These are phyloP conservation scores for Sarcocystis neurona DNA, from an alignment of 169 alveolate genomes.

Conservation along the genomic window DNA sequence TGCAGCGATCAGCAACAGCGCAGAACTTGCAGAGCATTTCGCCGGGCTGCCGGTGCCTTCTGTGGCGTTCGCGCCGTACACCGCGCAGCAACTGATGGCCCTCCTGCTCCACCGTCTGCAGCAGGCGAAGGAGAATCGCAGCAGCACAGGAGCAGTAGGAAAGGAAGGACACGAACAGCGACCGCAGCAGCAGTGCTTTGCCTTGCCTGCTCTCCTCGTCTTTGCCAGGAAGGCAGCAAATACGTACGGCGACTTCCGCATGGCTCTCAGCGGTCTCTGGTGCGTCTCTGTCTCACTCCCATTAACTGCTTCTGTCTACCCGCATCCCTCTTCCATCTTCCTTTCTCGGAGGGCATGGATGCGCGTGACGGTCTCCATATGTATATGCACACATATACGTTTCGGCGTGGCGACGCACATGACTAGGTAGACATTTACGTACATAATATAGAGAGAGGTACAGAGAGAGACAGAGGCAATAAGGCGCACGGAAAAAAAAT, in stretches of 20 bases:
- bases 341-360: too few relatives aligned
- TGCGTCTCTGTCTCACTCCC: neutral
- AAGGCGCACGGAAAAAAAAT: too few relatives aligned
- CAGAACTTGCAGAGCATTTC: slow-evolving; percentile 43
- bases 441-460: too few relatives aligned
- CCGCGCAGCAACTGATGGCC: slow-evolving; percentile 15
- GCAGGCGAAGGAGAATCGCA: neutral
- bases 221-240: slow-evolving; percentile 36
- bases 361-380: too few relatives aligned
- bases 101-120: neutral
- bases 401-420: too few relatives aligned
- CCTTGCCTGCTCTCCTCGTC: slow-evolving; percentile 26
- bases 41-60: slow-evolving; percentile 32
- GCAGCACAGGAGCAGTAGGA: too few relatives aligned
- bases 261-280: slow-evolving; percentile 36
- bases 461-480: too few relatives aligned
- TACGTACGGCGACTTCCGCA: slow-evolving; percentile 33
- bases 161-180: too few relatives aligned
- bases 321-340: too few relatives aligned
- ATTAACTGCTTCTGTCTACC: too few relatives aligned
- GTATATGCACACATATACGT: too few relatives aligned
- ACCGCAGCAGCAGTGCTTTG: slow-evolving; percentile 41
- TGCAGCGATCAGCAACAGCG: slow-evolving; percentile 45
- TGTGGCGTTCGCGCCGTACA: slow-evolving; percentile 33
- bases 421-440: too few relatives aligned